Percentiles rank a stretch among this genome's conserved stretches.
Conservation (phyloP, 78 protist genomes). For the Salpingoeca rosetta region DNA sequence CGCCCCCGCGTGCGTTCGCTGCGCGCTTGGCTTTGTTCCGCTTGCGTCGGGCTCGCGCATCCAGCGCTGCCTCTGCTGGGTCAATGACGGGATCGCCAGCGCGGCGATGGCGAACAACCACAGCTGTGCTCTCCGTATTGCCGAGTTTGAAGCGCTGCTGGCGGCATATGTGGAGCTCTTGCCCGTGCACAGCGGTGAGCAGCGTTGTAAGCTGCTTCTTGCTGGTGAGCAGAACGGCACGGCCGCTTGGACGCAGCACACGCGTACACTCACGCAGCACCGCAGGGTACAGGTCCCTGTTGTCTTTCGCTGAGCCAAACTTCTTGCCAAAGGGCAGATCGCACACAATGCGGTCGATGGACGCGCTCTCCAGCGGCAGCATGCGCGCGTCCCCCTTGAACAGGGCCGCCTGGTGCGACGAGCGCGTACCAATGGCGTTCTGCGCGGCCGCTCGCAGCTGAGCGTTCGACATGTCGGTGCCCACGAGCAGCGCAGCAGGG, state of each 20-base stretch:
- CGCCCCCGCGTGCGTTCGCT: too few relatives aligned
- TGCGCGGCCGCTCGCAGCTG: not conserved
- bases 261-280: not conserved
- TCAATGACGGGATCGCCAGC: too few relatives aligned
- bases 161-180: too few relatives aligned
- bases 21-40: too few relatives aligned
- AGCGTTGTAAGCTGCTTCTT: not conserved
- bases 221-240: not conserved
- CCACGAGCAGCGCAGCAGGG: not conserved
- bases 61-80: too few relatives aligned
- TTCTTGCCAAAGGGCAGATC: not conserved
- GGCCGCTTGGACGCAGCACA: not conserved
- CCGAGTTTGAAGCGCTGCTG: too few relatives aligned
- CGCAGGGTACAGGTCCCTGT: not conserved
- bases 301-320: not conserved
- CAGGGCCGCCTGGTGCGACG: too few relatives aligned
- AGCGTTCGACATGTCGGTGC: not conserved
- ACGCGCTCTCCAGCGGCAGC: not conserved
- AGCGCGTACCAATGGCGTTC: not conserved
- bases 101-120: too few relatives aligned
- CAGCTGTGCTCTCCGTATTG: too few relatives aligned
- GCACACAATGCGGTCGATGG: not conserved
- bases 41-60: too few relatives aligned
- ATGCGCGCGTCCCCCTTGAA: too few relatives aligned
- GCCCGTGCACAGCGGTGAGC: too few relatives aligned